Evolutionary conservation across 495 filamentous ascomycete genomes (phyloP).

Genomic region (Annulohypoxylon stygium): DNA sequence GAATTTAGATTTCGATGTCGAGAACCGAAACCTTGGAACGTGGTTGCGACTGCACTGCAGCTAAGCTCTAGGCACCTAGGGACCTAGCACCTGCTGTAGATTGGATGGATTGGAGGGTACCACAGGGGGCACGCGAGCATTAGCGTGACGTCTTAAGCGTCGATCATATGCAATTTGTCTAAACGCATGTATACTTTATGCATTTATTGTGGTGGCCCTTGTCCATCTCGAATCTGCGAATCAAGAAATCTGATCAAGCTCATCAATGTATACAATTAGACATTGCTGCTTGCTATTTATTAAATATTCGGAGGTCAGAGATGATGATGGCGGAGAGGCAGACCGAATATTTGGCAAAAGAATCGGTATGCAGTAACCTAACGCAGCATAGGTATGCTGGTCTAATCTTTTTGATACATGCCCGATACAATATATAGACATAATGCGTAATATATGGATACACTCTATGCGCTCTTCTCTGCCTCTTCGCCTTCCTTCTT

Average conservation of each 20-base stretch:
- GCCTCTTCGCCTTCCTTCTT: constrained; percentile 49
- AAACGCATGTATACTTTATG: background rate
- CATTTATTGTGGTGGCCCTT: too few relatives aligned
- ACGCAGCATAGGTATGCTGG: background rate
- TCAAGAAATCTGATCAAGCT: too few relatives aligned
- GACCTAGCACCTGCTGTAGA: background rate
- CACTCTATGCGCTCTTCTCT: constrained; percentile 48
- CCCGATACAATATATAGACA: constrained; percentile 1
- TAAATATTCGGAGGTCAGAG: background rate
- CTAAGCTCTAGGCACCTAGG: constrained; percentile 3
- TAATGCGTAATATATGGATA: constrained; percentile 5
- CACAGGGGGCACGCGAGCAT: background rate
- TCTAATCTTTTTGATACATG: constrained; percentile 3
- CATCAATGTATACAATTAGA: too few relatives aligned
- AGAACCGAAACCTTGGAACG: constrained; percentile 26
- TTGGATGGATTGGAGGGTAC: background rate
- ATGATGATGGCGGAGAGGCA: background rate
- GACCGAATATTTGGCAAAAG: background rate
- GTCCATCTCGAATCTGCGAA: too few relatives aligned
- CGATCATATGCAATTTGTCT: background rate
- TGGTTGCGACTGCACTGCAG: constrained; percentile 24
- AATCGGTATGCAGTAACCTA: background rate
- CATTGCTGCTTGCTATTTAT: too few relatives aligned
- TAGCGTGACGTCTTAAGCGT: background rate
- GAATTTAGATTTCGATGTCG: constrained; percentile 1